phyloP scores from a whole-genome alignment of 495 filamentous ascomycete species.

The Amphirosellinia nigrospora region DNA sequence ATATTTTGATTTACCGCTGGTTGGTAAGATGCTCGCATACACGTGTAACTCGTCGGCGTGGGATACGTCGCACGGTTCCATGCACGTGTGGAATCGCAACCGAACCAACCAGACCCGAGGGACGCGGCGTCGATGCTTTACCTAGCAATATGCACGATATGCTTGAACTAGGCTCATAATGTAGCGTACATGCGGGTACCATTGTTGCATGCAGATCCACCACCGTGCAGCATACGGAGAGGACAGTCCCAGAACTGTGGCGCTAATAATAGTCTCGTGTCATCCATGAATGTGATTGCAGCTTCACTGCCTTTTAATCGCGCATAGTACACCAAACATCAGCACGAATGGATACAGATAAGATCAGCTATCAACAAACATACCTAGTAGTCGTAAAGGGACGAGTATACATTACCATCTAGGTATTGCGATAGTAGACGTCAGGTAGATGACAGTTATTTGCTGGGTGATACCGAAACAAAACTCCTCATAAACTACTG shows the following conservation, averaged over 20 bases:
- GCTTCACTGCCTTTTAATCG: slow-evolving; percentile 21
- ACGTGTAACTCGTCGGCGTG: slow-evolving; percentile 17
- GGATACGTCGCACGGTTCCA: slow-evolving; percentile 19
- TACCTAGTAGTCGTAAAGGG: neutral
- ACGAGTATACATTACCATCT: neutral
- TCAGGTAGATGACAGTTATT: neutral
- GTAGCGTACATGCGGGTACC: slow-evolving; percentile 3
- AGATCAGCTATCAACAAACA: neutral
- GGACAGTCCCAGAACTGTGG: slow-evolving; percentile 8
- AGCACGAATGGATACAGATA: neutral
- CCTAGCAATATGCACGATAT: neutral
- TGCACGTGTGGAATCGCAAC: neutral
- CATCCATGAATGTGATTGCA: neutral
- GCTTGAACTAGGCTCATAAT: neutral
- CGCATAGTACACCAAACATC: slow-evolving; percentile 22
- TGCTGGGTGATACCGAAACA: neutral
- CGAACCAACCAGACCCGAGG: slow-evolving; percentile 3
- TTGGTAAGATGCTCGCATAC: slow-evolving; percentile 11
- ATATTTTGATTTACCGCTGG: slow-evolving; percentile 10
- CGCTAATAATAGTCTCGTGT: slow-evolving; percentile 18
- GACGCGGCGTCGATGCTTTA: neutral
- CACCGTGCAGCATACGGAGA: slow-evolving; percentile 15
- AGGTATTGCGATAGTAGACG: neutral
- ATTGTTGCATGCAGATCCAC: slow-evolving; percentile 12
- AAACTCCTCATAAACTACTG: too few species aligned